Percentiles rank a stretch among this genome's conserved stretches.
These are phyloP conservation scores for Saccharomycopsis schoenii DNA, from an alignment of 805 yeast species.

Conservation along the genomic window DNA sequence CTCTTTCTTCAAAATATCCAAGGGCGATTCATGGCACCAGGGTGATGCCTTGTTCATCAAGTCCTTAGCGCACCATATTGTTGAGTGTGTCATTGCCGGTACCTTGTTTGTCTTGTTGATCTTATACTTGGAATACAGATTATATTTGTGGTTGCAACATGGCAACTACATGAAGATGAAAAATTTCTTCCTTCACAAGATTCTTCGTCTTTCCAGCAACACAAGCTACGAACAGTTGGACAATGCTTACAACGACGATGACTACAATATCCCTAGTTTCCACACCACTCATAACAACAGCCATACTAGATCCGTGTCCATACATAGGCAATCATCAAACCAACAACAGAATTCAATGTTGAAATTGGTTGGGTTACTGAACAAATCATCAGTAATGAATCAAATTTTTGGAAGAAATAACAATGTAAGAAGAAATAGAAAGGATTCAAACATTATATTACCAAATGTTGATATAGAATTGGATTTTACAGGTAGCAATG, in stretches of 20 bases:
- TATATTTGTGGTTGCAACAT: slow-evolving; percentile 32
- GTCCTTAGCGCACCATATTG: slow-evolving; percentile 63
- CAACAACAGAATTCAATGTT: slow-evolving; percentile 12
- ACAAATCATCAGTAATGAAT: slow-evolving; percentile 11
- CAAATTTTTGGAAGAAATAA: slow-evolving; percentile 12
- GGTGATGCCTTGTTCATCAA: slow-evolving; percentile 79
- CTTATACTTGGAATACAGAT: slow-evolving; percentile 37
- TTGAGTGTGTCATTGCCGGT: slow-evolving; percentile 62
- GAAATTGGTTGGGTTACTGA: slow-evolving; percentile 11
- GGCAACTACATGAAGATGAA: slow-evolving; percentile 19
- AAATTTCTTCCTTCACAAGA: slow-evolving; percentile 1
- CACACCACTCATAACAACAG: slow-evolving; percentile 1
- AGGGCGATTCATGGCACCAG: slow-evolving; percentile 89
- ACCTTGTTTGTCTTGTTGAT: slow-evolving; percentile 43
- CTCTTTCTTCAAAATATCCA: slow-evolving; percentile 63
- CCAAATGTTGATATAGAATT: slow-evolving; percentile 19
- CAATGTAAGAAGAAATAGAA: slow-evolving; percentile 15
- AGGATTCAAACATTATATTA: slow-evolving; percentile 17
- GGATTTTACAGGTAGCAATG: slow-evolving; percentile 6
- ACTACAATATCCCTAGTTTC: neutral
- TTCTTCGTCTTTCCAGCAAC: slow-evolving; percentile 1
- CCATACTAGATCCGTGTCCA: neutral
- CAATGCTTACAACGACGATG: neutral
- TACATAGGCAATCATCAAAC: neutral
- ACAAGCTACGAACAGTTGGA: neutral